Evolutionary conservation across 2,329 filamentous ascomycete species (phyloP).

Genomic region (Sphaerostilbella broomeana): DNA sequence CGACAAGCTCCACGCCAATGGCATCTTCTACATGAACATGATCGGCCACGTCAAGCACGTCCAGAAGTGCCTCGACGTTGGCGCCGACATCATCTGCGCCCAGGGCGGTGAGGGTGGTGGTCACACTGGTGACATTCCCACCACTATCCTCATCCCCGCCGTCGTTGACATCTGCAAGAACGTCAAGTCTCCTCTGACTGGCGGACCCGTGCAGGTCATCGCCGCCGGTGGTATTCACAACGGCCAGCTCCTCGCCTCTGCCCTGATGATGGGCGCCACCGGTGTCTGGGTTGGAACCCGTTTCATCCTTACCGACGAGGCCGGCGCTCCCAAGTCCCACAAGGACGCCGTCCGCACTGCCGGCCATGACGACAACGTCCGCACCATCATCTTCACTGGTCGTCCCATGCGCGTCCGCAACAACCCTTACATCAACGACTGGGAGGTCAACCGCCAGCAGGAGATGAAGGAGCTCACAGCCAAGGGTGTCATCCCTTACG

Average conservation of each 20-base stretch:
- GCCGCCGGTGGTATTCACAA: constrained; percentile 93
- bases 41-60: constrained; percentile 99
- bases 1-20: constrained; percentile 78
- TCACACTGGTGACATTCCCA: constrained; percentile 91
- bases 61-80: constrained; percentile 86
- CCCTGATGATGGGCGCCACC: constrained; percentile 85
- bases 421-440: constrained; percentile 91
- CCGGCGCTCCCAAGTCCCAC: constrained; percentile 85
- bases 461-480: constrained; percentile 90
- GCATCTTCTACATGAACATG: constrained; percentile 99
- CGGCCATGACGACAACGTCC: constrained; percentile 90
- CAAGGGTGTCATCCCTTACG: constrained; percentile 88
- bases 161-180: constrained; percentile 76
- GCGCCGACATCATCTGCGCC: constrained; percentile 94
- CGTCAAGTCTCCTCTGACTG: constrained; percentile 80
- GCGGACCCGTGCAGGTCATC: constrained; percentile 80
- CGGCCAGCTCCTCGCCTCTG: constrained; percentile 80
- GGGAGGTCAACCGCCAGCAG: constrained; percentile 82
- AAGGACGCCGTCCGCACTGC: constrained; percentile 92
- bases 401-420: constrained; percentile 88
- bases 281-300: constrained; percentile 96
- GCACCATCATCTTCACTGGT: constrained; percentile 97
- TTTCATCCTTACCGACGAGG: constrained; percentile 91
- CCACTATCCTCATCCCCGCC: constrained; percentile 84
- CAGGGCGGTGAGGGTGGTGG: constrained; percentile 97